These are phyloP conservation scores for Fusarium proliferatum DNA, from an alignment of 2,329 filamentous ascomycete genomes.

Conservation along the genomic window DNA sequence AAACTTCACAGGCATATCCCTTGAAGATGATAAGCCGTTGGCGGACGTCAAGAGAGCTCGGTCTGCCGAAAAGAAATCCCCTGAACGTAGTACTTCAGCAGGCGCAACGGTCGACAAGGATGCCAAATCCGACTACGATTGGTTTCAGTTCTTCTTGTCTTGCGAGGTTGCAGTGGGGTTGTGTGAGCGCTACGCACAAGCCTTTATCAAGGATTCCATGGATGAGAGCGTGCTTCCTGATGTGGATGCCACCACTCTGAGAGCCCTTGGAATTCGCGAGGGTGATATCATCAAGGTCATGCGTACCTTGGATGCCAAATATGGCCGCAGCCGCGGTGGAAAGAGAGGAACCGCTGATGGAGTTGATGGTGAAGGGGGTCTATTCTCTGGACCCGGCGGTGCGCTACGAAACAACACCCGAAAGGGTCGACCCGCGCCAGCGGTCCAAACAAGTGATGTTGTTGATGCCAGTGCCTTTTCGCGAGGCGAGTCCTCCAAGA, in stretches of 20 bases:
- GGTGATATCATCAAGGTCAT: constrained; percentile 97
- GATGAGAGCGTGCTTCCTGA: constrained; percentile 92
- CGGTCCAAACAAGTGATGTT: constrained; percentile 85
- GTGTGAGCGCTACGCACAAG: constrained; percentile 92
- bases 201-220: constrained; percentile 93
- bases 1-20: constrained; percentile 82
- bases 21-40: constrained; percentile 94
- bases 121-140: constrained; percentile 85
- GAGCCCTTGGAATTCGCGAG: constrained; percentile 92
- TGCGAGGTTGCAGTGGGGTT: constrained; percentile 93
- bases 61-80: constrained; percentile 44
- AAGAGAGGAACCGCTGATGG: constrained; percentile 58
- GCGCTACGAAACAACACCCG: constrained; percentile 92
- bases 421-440: constrained; percentile 87
- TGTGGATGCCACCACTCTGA: constrained; percentile 83
- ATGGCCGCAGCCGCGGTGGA: constrained; percentile 64
- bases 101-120: constrained; percentile 72
- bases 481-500: constrained; percentile 58
- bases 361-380: constrained; percentile 72
- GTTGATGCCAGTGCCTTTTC: constrained; percentile 90
- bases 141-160: constrained; percentile 98
- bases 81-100: constrained; percentile 50
- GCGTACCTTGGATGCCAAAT: constrained; percentile 86
- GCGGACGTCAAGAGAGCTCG: constrained; percentile 79
- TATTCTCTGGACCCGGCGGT: constrained; percentile 95